These are phyloP conservation scores for Podospora pseudoanserina DNA, from an alignment of 495 filamentous ascomycete genomes.

Conservation along the genomic window DNA sequence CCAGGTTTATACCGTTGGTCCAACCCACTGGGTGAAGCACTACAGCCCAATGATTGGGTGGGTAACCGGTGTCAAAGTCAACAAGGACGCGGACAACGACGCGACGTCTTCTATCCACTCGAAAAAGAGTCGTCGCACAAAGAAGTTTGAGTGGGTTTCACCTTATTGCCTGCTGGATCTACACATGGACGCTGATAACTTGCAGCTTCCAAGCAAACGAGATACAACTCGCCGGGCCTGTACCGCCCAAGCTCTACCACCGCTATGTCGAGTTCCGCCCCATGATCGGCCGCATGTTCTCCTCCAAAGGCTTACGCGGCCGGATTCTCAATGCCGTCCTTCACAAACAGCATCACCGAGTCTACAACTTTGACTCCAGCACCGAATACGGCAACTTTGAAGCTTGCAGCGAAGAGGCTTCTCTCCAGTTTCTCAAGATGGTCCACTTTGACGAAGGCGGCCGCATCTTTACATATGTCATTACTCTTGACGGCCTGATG, in stretches of 20 bases:
- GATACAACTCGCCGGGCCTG: slow-evolving; percentile 80
- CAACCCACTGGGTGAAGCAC: slow-evolving; percentile 76
- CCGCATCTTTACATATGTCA: slow-evolving; percentile 85
- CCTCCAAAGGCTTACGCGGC: slow-evolving; percentile 67
- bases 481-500: slow-evolving; percentile 80
- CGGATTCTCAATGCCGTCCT: slow-evolving; percentile 76
- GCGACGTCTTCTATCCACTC: slow-evolving; percentile 31
- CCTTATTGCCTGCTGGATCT: neutral
- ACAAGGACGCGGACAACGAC: slow-evolving; percentile 36
- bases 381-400: slow-evolving; percentile 63
- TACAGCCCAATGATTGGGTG: slow-evolving; percentile 86
- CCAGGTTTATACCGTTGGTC: slow-evolving; percentile 72
- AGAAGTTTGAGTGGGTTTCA: slow-evolving; percentile 66
- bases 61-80: slow-evolving; percentile 70
- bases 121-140: slow-evolving; percentile 43
- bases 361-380: slow-evolving; percentile 78
- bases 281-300: slow-evolving; percentile 87
- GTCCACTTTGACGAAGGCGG: slow-evolving; percentile 80
- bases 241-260: slow-evolving; percentile 75
- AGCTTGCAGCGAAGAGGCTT: slow-evolving; percentile 56
- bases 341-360: slow-evolving; percentile 80
- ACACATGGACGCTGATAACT: slow-evolving; percentile 8
- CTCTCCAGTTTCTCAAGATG: slow-evolving; percentile 78
- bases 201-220: slow-evolving; percentile 87
- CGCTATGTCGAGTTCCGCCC: slow-evolving; percentile 90